Conservation (phyloP, 306 rosid genomes). For the Inga laurina region DNA sequence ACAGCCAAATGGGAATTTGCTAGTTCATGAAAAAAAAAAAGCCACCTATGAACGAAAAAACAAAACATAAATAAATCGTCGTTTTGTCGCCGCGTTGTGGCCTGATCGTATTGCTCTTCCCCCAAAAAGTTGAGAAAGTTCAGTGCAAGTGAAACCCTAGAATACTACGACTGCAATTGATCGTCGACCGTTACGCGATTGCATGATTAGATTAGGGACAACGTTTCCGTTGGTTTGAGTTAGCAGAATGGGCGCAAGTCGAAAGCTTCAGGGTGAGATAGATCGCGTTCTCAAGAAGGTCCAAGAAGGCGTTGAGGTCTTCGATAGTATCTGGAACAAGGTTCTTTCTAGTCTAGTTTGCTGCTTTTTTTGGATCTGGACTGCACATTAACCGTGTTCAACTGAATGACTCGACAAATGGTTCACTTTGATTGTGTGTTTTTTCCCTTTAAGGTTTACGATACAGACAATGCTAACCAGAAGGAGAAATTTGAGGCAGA, state of each 20-base stretch:
- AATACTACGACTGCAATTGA: not conserved
- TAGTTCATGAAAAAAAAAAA: no score
- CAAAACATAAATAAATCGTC: not conserved
- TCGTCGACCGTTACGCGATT: not conserved
- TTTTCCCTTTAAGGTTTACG: conserved; percentile 57
- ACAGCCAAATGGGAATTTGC: no score
- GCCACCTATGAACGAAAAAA: not conserved
- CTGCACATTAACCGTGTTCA: not conserved
- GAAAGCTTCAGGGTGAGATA: conserved; percentile 92
- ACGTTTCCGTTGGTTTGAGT: not conserved
- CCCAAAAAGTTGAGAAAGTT: not conserved
- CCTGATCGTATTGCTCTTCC: not conserved
- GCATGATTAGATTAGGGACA: conserved; percentile 4
- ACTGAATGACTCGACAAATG: not conserved
- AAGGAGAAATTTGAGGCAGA: conserved; percentile 93
- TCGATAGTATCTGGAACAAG: conserved; percentile 91
- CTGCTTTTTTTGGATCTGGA: not conserved
- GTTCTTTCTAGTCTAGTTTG: conserved; percentile 21
- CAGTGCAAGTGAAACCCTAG: conserved; percentile 25
- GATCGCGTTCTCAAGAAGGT: conserved; percentile 91
- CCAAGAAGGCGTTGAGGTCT: conserved; percentile 86
- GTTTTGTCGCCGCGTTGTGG: not conserved
- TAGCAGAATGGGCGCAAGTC: conserved; percentile 76
- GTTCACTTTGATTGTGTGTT: not conserved
- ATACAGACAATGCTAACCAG: conserved; percentile 89